Evolutionary conservation across 179 eudicot genomes (phyloP).

Genomic region (Spinacia oleracea): DNA sequence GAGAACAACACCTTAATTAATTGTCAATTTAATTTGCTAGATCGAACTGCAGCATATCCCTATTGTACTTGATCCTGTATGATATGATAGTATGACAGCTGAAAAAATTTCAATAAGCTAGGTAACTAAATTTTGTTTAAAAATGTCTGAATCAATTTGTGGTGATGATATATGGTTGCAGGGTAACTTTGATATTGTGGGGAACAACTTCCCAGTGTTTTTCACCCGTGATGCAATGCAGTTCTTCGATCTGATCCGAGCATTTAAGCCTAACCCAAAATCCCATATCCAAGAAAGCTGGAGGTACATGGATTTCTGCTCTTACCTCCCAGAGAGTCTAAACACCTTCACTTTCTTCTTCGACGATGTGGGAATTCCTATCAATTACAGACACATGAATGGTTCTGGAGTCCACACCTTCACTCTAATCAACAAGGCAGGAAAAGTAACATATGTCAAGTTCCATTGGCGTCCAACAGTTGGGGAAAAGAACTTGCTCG

Average conservation of each 20-base stretch:
- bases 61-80: no score
- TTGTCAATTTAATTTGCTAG: no score
- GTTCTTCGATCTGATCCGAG: conserved; percentile 44
- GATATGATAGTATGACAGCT: no score
- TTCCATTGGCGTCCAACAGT: conserved; percentile 56
- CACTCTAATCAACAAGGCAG: conserved; percentile 44
- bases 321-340: conserved; percentile 48
- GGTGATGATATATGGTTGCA: neutral
- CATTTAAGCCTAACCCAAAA: conserved; percentile 53
- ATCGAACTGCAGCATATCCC: no score
- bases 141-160: neutral
- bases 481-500: conserved; percentile 46
- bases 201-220: conserved; percentile 54
- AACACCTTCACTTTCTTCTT: conserved; percentile 49
- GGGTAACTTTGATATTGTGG: conserved; percentile 48
- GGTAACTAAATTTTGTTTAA: no score
- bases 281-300: conserved; percentile 55
- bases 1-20: no score
- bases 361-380: conserved; percentile 45
- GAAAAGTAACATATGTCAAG: conserved; percentile 47
- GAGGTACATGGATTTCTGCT: conserved; percentile 51
- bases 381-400: conserved; percentile 52
- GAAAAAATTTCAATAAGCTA: no score
- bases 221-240: conserved; percentile 55
- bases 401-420: conserved; percentile 51